A percentile compares a stretch with the other conserved stretches of the same genome.
Conservation (phyloP, 208 protist genomes). For the Acanthamoeba rhysodes region DNA sequence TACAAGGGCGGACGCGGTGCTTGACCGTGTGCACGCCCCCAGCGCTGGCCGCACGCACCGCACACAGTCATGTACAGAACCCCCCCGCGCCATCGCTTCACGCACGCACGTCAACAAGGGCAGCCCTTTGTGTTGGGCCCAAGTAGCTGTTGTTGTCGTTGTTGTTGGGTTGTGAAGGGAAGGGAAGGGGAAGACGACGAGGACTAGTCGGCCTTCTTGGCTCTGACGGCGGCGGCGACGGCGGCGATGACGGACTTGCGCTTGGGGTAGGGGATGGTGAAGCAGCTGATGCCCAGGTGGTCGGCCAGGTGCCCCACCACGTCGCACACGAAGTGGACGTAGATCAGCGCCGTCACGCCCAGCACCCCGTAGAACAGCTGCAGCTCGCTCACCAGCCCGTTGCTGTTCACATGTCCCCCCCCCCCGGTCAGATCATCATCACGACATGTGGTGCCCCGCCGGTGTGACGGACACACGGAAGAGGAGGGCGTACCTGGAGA, state of each 20-base stretch:
- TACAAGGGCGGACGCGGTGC: constrained; percentile 46
- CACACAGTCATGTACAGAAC: too few species aligned
- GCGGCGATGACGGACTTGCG: constrained; percentile 3
- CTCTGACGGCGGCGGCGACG: background rate
- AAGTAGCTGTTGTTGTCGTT: too few species aligned
- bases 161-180: too few species aligned
- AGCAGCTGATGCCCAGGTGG: constrained; percentile 69
- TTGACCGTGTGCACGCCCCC: too few species aligned
- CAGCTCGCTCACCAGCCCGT: constrained; percentile 19
- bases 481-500: background rate
- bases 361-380: constrained; percentile 55
- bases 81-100: too few species aligned
- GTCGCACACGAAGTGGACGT: constrained; percentile 65
- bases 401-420: background rate
- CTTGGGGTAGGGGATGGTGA: constrained; percentile 68
- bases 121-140: too few species aligned
- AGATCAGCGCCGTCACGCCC: background rate
- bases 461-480: background rate
- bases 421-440: background rate
- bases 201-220: background rate
- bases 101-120: too few species aligned
- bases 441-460: background rate
- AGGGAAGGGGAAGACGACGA: too few species aligned
- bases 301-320: constrained; percentile 24
- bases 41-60: too few species aligned